Evolutionary conservation across 2,329 filamentous ascomycete species (phyloP), one percentile per base, ranked within the genome.

Genomic region (Aspergillus terreus): DNA sequence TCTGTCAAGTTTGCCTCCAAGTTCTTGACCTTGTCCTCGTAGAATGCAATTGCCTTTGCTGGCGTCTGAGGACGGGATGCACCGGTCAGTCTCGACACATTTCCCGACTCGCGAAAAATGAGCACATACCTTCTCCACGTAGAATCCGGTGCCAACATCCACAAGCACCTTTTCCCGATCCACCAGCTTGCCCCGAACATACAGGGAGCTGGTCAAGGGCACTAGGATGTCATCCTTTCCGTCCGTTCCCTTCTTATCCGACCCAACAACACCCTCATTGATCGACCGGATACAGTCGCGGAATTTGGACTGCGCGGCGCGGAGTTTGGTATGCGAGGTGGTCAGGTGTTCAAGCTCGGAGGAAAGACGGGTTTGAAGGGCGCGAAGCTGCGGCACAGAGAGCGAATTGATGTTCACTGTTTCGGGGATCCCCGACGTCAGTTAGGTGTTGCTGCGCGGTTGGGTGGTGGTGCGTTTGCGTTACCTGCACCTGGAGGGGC

Each of bases 301-400:
- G 77, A 99, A 99, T 71, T 95, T 96, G 49, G 84, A 81, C 71
- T 97, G 94, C 2, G 94, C 94, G 47, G 86, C 86, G 58, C 92
- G 89, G 1, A 99, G 84, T 70, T 95, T 94, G 46, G 87, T 81
- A 76, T 95, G 96, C 9, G 94, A 97, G 51, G 79, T 82, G 2
- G 90, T 95, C 60, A 99, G 83, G 76, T 97, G 92, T 70, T 96
- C 90, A 59, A 99, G 86, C 75, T 99, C 94, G 65, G 94, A 87
- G 71, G 96, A 92, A 60, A 99, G 86, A 71, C 96, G 92, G 72
- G 94, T 91, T 79, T 99, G 96, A 61, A 99, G 86, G 63, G 90
- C 85, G 61, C 84, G 86, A 60, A 99, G 87, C 75, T 96, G 92
- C 60, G 90, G 88, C 23, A 86, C 80, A 63, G 87, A 88, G 64